These are phyloP conservation scores for Blepharisma stoltei DNA, from an alignment of 73 alveolate species.

Conservation along the genomic window DNA sequence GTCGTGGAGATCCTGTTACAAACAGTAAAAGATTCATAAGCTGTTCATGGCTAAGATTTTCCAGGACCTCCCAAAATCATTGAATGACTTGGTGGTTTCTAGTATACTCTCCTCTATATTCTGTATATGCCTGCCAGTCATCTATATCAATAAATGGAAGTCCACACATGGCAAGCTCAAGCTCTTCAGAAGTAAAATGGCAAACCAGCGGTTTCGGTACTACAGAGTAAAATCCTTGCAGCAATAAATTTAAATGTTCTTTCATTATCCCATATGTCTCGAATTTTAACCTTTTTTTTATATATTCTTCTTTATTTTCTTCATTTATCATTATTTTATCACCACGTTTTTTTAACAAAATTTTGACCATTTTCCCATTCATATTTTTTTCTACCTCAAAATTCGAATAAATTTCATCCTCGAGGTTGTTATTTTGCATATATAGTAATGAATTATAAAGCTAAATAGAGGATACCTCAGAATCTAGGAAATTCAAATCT, in stretches of 20 bases:
- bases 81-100: constrained; percentile 59
- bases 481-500: constrained; percentile 49
- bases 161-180: constrained; percentile 69
- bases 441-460: not conserved
- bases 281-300: constrained; percentile 39
- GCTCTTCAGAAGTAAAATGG: constrained; percentile 58
- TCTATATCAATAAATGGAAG: constrained; percentile 76
- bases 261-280: constrained; percentile 34
- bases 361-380: constrained; percentile 21
- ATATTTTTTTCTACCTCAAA: not conserved
- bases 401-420: not conserved
- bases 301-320: constrained; percentile 33
- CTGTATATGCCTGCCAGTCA: constrained; percentile 89
- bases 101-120: constrained; percentile 74
- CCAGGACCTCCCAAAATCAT: constrained; percentile 95
- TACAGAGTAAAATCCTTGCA: constrained; percentile 51
- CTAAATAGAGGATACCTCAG: constrained; percentile 25
- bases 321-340: constrained; percentile 37
- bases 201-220: constrained; percentile 53
- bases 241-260: constrained; percentile 37
- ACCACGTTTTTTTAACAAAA: constrained; percentile 56
- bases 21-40: constrained; percentile 82
- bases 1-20: constrained; percentile 89
- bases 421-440: not conserved
- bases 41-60: constrained; percentile 55